Conservation (phyloP, 768 basidiomycete genomes). For the Porpolomopsis calyptriformis region DNA sequence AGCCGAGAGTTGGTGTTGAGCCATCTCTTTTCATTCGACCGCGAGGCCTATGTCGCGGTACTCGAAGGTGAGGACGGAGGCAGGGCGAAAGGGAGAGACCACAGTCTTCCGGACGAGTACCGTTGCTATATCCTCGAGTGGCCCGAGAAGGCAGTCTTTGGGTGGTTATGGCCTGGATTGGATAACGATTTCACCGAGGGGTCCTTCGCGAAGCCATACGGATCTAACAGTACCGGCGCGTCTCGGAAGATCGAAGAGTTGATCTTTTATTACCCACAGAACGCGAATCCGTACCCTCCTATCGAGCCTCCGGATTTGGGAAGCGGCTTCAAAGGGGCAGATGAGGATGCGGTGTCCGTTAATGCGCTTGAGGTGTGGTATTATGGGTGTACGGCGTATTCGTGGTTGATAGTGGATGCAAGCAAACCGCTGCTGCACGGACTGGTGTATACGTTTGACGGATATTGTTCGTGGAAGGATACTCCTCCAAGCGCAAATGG, state of each 20-base stretch:
- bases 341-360: background rate
- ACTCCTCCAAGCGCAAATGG: too few relatives aligned
- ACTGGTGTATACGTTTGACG: background rate
- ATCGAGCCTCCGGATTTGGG: background rate
- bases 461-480: too few relatives aligned
- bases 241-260: background rate
- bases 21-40: constrained; percentile 1
- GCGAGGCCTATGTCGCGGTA: background rate
- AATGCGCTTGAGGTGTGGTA: background rate
- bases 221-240: background rate
- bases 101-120: constrained; percentile 1
- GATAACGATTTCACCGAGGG: background rate
- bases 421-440: background rate
- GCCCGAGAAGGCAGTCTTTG: constrained; percentile 5
- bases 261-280: background rate
- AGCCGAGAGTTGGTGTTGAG: background rate
- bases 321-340: background rate
- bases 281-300: background rate
- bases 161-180: constrained; percentile 3
- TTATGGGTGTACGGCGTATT: background rate
- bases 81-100: background rate
- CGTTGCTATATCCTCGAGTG: constrained; percentile 5
- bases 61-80: background rate
- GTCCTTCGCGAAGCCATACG: background rate
- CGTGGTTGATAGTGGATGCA: background rate